phyloP scores from a whole-genome alignment of 176 grass and related monocot genomes.

The Elaeis guineensis region DNA sequence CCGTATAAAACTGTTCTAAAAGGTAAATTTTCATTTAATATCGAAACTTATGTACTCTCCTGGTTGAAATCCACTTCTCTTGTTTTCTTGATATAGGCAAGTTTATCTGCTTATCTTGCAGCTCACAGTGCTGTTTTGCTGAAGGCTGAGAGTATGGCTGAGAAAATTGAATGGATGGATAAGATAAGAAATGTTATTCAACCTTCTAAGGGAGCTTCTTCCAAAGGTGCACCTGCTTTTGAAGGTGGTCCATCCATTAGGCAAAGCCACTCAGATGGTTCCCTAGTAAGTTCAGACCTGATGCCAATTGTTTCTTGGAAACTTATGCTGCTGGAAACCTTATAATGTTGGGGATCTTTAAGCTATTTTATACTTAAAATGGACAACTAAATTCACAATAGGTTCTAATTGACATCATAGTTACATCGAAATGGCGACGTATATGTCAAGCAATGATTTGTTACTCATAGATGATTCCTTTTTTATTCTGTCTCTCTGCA shows the following conservation, averaged over 20 bases:
- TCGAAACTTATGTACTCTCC: constrained; percentile 3
- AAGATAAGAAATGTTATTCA: constrained; percentile 80
- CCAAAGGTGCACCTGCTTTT: constrained; percentile 43
- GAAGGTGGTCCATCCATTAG: constrained; percentile 54
- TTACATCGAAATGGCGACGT: too few species aligned
- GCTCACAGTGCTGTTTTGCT: constrained; percentile 84
- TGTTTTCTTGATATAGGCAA: background rate
- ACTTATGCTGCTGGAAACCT: background rate
- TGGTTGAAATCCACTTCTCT: background rate
- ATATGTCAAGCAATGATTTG: too few species aligned
- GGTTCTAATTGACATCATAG: too few species aligned
- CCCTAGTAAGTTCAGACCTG: constrained; percentile 49
- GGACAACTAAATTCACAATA: too few species aligned
- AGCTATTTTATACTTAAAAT: too few species aligned
- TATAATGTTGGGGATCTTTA: too few species aligned
- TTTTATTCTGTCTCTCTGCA: too few species aligned
- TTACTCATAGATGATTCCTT: too few species aligned
- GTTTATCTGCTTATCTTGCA: constrained; percentile 31
- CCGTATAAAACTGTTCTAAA: constrained; percentile 97
- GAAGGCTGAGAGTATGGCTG: constrained; percentile 79
- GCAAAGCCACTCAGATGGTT: constrained; percentile 75
- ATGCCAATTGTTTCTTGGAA: background rate
- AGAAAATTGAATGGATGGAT: constrained; percentile 91
- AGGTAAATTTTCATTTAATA: constrained; percentile 35
- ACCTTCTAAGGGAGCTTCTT: constrained; percentile 44